Base-by-base conservation (phyloP, 768 basidiomycete species). In the Tephrocybe rancida region DNA sequence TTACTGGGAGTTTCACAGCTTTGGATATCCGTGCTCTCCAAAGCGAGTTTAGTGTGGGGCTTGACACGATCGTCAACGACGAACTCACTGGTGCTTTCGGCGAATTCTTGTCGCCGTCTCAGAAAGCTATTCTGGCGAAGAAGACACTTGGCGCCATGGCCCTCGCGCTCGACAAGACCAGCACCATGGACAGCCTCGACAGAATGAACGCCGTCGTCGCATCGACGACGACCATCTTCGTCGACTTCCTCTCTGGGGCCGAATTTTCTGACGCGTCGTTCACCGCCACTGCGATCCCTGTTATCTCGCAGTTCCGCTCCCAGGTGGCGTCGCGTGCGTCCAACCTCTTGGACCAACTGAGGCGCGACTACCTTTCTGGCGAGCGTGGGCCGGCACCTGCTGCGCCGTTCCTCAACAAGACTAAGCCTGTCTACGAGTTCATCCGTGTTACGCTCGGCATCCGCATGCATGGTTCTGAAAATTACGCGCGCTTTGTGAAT, bases 21-120 rank as follows among this genome's bases (percentile, higher is more conserved):
- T 73, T 94, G 48, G 92, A 95, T 68, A 72, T 92, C 32, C 89
- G 92, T 43, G 84, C 88, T 7, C 66, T 92, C 51, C 85, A 90
- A 60, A 58, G 67, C 45, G 86, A 89, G 57, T 83, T 93, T 67
- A 65, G 76, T 30, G 56, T 61, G 2, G 73, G 74, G 13, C 66
- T 88, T 37, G 59, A 73, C 34, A 58, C 61, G 1, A 79, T 87
- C 48, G 67, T 85, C 24, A 64, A 71, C 41, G 75, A 82, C 51
- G 81, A 85, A 56, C 67, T 89, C 34, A 51, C 61, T 1, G 57
- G 68, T 13, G 66, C 75, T 54, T 85, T 83, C 63, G 74, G 70
- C 56, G 55, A 71, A n/a, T 63, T 70, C 53, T 34, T 76, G 16
- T 48, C 72, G 8, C 21, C 62, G 1, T 50, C 67, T 1, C 64